Percentiles rank a stretch among this genome's conserved stretches.
Evolutionary conservation across 495 filamentous ascomycete species (phyloP).

Genomic region (Aspergillus carlsbadensis): DNA sequence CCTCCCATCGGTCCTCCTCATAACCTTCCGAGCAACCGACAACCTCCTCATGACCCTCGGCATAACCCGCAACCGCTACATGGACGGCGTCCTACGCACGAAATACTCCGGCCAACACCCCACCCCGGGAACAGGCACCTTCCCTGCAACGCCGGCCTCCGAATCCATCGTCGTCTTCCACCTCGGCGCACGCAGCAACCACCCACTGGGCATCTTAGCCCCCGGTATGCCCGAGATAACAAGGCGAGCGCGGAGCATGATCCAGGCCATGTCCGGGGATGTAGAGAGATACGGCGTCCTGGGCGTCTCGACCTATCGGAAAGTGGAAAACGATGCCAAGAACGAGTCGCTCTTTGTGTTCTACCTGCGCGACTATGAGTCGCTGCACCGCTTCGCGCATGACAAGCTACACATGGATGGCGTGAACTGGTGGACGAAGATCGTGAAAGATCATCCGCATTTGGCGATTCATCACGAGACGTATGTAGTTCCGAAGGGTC

Average conservation of each 20-base stretch:
- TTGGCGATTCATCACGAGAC: slow-evolving; percentile 50
- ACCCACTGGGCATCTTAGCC: slow-evolving; percentile 29
- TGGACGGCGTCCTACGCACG: slow-evolving; percentile 30
- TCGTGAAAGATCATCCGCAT: slow-evolving; percentile 36
- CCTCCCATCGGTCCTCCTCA: slow-evolving; percentile 33
- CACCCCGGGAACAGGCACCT: slow-evolving; percentile 31
- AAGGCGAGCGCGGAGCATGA: not conserved
- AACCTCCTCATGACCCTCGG: slow-evolving; percentile 23
- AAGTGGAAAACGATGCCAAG: slow-evolving; percentile 21
- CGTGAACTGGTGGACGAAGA: slow-evolving; percentile 47
- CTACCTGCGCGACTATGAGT: slow-evolving; percentile 50
- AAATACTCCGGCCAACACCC: slow-evolving; percentile 39
- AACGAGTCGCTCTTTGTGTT: slow-evolving; percentile 40
- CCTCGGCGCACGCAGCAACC: slow-evolving; percentile 40
- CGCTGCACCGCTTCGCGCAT: slow-evolving; percentile 51
- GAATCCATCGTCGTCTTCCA: slow-evolving; percentile 40
- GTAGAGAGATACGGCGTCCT: slow-evolving; percentile 28
- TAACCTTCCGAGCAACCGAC: slow-evolving; percentile 27
- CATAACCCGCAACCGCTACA: slow-evolving; percentile 34
- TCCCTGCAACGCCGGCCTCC: slow-evolving; percentile 25
- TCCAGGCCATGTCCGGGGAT: slow-evolving; percentile 16
- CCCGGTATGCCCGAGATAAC: slow-evolving; percentile 4
- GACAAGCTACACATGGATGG: slow-evolving; percentile 39
- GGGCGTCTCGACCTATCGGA: slow-evolving; percentile 13
- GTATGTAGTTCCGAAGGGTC: slow-evolving; percentile 36